phyloP scores from a whole-genome alignment of 345 rosid genomes.

The Eutrema japonicum region DNA sequence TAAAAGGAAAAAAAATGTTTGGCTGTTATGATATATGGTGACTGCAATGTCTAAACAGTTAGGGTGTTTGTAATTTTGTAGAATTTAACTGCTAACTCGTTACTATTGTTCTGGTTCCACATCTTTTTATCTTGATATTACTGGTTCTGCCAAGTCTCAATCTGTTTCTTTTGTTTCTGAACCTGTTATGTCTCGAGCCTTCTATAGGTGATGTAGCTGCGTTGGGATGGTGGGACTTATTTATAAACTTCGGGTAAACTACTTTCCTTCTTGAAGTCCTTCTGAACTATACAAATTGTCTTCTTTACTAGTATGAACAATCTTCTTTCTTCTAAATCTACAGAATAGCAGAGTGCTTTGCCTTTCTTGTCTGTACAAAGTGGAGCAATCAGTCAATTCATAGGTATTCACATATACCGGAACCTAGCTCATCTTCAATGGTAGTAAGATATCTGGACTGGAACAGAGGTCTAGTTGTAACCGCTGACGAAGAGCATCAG shows the following conservation, averaged over 20 bases:
- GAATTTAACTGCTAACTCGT: not conserved
- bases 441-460: slow-evolving; percentile 65
- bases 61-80: not conserved
- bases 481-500: slow-evolving; percentile 61
- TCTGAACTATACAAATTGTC: not conserved
- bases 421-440: slow-evolving; percentile 61
- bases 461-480: slow-evolving; percentile 67
- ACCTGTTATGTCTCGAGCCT: slow-evolving; percentile 13
- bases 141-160: not conserved
- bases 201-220: slow-evolving; percentile 79
- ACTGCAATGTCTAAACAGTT: not conserved
- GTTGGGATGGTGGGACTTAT: slow-evolving; percentile 96
- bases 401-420: slow-evolving; percentile 55
- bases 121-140: not conserved
- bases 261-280: slow-evolving; percentile 25
- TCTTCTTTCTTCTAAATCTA: slow-evolving; percentile 24
- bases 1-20: not conserved
- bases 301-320: slow-evolving; percentile 2
- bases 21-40: not conserved
- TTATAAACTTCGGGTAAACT: slow-evolving; percentile 79
- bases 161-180: slow-evolving; percentile 21
- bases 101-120: slow-evolving; percentile 4
- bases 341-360: slow-evolving; percentile 95
- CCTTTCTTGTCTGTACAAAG: slow-evolving; percentile 86
- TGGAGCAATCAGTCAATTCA: slow-evolving; percentile 94